Base-by-base conservation (phyloP, 371 early-diverging fungal genomes). In the Mycotypha africana region DNA sequence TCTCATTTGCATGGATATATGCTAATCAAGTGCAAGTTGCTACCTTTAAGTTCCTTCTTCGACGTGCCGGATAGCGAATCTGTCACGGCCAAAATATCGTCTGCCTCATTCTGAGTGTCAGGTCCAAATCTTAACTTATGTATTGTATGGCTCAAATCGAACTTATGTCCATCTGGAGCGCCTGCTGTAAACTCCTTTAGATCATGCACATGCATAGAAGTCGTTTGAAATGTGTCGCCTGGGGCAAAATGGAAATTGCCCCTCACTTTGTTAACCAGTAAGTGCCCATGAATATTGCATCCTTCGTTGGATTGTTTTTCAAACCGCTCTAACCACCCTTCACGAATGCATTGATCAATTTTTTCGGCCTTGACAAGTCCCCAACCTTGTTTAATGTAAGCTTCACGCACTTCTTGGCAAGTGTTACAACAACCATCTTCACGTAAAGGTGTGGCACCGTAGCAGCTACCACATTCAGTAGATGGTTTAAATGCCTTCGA, bases 201-300 rank as follows among this genome's bases (percentile, higher is more conserved):
- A 49, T 91, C 91, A 62, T 95, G 96, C 11, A 92, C 71, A 57
- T 95, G 95, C 79, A 85, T 76, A n/a, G 75, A 71, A 21, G 67
- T 67, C 28, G 79, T 76, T 48, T 89, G 79, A 60, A 94, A 91
- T n/a, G 83, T 78, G 34, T 85, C 80, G 37, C 98, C 96, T 2
- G 95, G 92, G 1, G 95, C 90, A 62, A 97, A 78, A 65, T 94
- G 96, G 58, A 95, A 86, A 55, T 93, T 92, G 24, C 88, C 91
- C 6, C 91, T 77, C 8, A 95, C 93, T 62, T 93, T 95, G 72
- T 93, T 93, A 36, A 97, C 92, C 30, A 75, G 59, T 26, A 95
- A 57, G 32, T 72, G 68, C 1, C 98, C 98, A 40, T 78, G 75
- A 31, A 97, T 61, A 49, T 85, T 81, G 62, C 97, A 97, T 2